These are phyloP conservation scores for Leccinum truebloodii DNA, from an alignment of 768 basidiomycete genomes.

Conservation along the genomic window DNA sequence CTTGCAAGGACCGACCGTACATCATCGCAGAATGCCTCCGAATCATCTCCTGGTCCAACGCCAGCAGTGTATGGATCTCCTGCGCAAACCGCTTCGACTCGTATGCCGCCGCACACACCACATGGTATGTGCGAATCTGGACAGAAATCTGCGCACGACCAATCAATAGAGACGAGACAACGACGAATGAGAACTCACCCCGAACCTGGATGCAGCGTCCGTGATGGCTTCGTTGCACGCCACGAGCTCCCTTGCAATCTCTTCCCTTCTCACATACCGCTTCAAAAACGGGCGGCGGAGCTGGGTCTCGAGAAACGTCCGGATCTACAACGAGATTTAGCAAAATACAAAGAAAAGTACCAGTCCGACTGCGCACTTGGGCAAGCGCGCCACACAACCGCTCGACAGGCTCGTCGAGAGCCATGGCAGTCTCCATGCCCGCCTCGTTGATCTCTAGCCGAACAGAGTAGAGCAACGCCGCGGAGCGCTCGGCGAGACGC, in stretches of 20 bases:
- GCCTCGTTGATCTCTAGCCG: slow-evolving; percentile 63
- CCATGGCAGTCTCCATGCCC: slow-evolving; percentile 48
- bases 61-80: slow-evolving; percentile 20
- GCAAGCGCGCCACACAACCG: slow-evolving; percentile 35
- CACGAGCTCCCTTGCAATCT: slow-evolving; percentile 55
- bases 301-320: slow-evolving; percentile 57
- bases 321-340: slow-evolving; percentile 38
- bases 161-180: background rate
- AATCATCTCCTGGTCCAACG: slow-evolving; percentile 20
- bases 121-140: slow-evolving; percentile 55
- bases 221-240: slow-evolving; percentile 53
- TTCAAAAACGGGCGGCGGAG: slow-evolving; percentile 73
- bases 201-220: slow-evolving; percentile 41
- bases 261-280: slow-evolving; percentile 73
- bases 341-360: background rate
- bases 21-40: slow-evolving; percentile 13
- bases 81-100: slow-evolving; percentile 25
- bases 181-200: slow-evolving; percentile 12
- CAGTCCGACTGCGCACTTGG: slow-evolving; percentile 39
- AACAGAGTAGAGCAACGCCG: slow-evolving; percentile 63
- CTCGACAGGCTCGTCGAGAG: slow-evolving; percentile 51
- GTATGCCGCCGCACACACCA: slow-evolving; percentile 42
- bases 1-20: slow-evolving; percentile 7
- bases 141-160: slow-evolving; percentile 39
- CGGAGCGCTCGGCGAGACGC: slow-evolving; percentile 72